phyloP scores from a whole-genome alignment of 139 green algal genomes.

The Picochlorum sp. region DNA sequence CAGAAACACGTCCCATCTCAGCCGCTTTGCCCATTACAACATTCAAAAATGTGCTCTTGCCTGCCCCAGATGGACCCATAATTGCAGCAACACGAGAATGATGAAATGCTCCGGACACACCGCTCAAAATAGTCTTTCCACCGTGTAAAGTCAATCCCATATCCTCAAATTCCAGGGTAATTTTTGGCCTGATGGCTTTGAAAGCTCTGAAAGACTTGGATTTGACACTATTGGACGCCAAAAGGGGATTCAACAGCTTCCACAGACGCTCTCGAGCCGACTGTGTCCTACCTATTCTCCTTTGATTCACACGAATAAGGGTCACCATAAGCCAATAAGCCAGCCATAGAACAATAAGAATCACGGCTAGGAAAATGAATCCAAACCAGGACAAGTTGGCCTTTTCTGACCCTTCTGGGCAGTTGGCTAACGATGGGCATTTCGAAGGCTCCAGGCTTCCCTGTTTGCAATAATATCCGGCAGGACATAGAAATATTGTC shows the following conservation, averaged over 20 bases:
- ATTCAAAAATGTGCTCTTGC: conserved; percentile 38
- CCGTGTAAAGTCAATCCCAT: conserved; percentile 22
- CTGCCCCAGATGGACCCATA: conserved; percentile 32
- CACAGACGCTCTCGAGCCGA: conserved; percentile 15
- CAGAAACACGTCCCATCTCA: conserved; percentile 5
- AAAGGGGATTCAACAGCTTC: conserved; percentile 17
- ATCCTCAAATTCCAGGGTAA: conserved; percentile 25
- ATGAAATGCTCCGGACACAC: conserved; percentile 14
- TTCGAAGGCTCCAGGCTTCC: conserved; percentile 10
- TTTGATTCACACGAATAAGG: conserved; percentile 2
- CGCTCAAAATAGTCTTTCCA: conserved; percentile 20
- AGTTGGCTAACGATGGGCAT: conserved; percentile 28
- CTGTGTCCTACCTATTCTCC: conserved; percentile 1
- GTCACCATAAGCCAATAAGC: neutral
- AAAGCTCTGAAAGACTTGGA: conserved; percentile 21
- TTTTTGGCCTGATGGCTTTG: conserved; percentile 18
- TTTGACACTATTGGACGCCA: conserved; percentile 4
- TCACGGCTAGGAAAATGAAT: conserved; percentile 14
- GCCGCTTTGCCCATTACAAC: conserved; percentile 27
- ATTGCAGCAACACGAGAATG: conserved; percentile 28
- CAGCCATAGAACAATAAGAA: conserved; percentile 5
- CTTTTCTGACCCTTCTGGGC: conserved; percentile 18
- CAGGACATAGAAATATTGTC: conserved; percentile 12
- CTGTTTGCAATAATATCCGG: conserved; percentile 28
- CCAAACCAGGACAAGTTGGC: conserved; percentile 9